Percentiles rank a stretch among this genome's conserved stretches.
Conservation (phyloP, 768 basidiomycete genomes). For the Sistotremastrum suecicum region DNA sequence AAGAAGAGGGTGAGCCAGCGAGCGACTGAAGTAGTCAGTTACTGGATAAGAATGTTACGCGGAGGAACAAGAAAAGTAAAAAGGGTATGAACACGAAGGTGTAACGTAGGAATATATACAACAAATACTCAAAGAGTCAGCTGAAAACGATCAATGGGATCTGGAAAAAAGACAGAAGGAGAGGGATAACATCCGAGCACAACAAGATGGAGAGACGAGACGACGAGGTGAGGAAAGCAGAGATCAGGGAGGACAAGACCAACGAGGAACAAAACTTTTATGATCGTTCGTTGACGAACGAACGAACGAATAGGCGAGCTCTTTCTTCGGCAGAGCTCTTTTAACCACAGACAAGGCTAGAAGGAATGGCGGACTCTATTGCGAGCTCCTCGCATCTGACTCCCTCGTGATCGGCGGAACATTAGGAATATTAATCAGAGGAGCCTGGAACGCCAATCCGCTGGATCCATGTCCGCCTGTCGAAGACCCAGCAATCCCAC, state of each 20-base stretch:
- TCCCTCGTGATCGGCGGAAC: slow-evolving; percentile 1
- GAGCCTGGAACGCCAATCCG: background rate
- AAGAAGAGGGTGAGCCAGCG: too few relatives aligned
- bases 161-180: too few relatives aligned
- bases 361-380: background rate
- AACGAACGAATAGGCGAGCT: background rate
- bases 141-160: background rate
- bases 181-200: background rate
- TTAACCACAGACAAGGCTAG: background rate
- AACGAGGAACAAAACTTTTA: background rate
- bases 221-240: background rate
- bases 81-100: background rate
- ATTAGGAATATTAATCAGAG: background rate
- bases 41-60: background rate
- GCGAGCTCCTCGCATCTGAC: background rate
- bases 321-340: background rate
- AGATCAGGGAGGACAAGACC: background rate
- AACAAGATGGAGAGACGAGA: background rate
- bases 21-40: too few relatives aligned
- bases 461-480: background rate
- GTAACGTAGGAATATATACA: background rate
- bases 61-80: background rate
- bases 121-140: background rate
- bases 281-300: background rate
- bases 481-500: slow-evolving; percentile 15